Evolutionary conservation across 352 stramenopile species (phyloP), one percentile per base, ranked within the genome.

Genomic region (Phytophthora europaea): DNA sequence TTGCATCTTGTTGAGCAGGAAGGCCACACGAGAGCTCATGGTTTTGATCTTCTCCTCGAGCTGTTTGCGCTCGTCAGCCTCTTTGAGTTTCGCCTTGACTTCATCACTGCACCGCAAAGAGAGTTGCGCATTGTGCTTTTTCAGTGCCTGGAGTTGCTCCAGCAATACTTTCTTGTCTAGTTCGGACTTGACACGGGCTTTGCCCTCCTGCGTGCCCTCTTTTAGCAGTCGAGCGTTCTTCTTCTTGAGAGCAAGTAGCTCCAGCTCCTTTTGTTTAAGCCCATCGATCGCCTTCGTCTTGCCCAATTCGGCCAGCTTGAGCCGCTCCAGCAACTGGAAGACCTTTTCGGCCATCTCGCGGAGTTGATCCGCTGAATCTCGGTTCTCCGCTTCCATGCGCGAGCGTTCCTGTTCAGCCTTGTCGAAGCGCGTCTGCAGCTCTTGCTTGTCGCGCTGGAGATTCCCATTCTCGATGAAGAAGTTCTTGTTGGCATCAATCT

Each of bases 1-100:
- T 69, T 99, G 95, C 85, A 99, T 97, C 73, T 98, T 98, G 82
- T 98, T 99, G 53, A 99, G 90, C 40, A 99, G 65, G 73, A 99
- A 99, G 18, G 91, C 90, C 4, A 99, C 81, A 5, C 97, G 93
- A 0, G 93, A 91, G 67, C 94, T 97, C 75, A 99, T 90, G 15
- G 93, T 98, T 57, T 92, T 90, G 62, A 98, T 75, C 73, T 99
- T 99, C 58, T 99, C 96, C 43, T 98, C 90, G 0, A 97, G 87
- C n/a, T 92, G 87, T 34, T 98, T 98, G 33, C 92, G 82, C 52
- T 98, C 89, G 53, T 99, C 96, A 6, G 95, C 83, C 63, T 98
- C 93, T 38, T 93, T 90, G 3, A 99, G 86, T 73, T 98, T 98
- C 20, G 84, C 79, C 59, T 98, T 98, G n/a, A 97, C 94, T 72